A percentile compares a stretch with the other conserved stretches of the same genome.
Evolutionary conservation across 768 basidiomycete species (phyloP).

Genomic region (Amanita rimosa): DNA sequence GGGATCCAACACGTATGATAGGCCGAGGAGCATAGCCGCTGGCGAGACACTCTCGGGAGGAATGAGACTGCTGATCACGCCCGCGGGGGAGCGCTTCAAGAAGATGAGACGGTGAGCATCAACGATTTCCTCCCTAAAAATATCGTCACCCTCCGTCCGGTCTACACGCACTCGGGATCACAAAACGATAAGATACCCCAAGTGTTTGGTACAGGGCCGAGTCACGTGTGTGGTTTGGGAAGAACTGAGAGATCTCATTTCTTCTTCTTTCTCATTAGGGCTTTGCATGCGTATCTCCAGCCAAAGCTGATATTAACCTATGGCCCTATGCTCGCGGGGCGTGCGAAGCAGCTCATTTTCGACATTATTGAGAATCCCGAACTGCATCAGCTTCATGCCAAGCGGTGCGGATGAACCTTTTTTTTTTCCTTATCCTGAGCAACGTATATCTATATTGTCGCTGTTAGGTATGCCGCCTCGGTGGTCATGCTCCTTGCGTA

Average conservation of each 20-base stretch:
- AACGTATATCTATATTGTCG: too few species aligned
- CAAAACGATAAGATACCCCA: neutral
- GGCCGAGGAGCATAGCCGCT: conserved; percentile 43
- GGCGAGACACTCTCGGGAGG: conserved; percentile 51
- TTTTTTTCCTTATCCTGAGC: too few species aligned
- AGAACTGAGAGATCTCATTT: too few species aligned
- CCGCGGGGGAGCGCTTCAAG: conserved; percentile 47
- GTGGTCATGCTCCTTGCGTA: conserved; percentile 43
- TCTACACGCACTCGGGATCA: neutral
- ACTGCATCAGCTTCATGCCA: conserved; percentile 44
- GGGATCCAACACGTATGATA: conserved; percentile 43
- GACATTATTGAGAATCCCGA: conserved; percentile 31
- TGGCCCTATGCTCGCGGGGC: conserved; percentile 33
- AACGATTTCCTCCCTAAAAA: too few species aligned
- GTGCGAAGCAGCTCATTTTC: conserved; percentile 30
- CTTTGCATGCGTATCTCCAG: conserved; percentile 48
- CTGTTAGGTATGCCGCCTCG: conserved; percentile 36
- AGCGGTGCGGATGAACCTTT: conserved; percentile 17
- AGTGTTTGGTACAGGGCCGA: neutral
- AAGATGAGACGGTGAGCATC: conserved; percentile 41
- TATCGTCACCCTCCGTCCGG: neutral
- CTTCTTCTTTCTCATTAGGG: conserved; percentile 29
- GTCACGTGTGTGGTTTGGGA: neutral
- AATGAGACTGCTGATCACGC: conserved; percentile 43
- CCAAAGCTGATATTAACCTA: conserved; percentile 40